Evolutionary conservation across 1,284 basidiomycete genomes (phyloP).

Genomic region (Tilletiaria anomala): DNA sequence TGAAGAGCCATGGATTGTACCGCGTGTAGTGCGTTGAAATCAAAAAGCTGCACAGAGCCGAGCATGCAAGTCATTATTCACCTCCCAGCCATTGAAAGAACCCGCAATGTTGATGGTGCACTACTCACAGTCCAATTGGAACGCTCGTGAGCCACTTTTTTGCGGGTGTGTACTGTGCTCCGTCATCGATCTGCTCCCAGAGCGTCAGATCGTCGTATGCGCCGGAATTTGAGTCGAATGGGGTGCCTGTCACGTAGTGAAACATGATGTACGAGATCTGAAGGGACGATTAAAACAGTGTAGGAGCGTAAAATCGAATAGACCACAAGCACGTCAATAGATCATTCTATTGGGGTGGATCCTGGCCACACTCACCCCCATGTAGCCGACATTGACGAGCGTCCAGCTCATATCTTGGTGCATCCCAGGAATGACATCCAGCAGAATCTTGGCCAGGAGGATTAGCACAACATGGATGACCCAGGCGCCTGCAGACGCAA

Average conservation of each 20-base stretch:
- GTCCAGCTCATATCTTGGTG: constrained; percentile 91
- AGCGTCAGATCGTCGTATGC: constrained; percentile 93
- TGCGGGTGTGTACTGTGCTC: constrained; percentile 92
- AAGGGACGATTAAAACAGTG: constrained; percentile 57
- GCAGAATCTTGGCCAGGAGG: constrained; percentile 70
- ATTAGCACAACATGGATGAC: constrained; percentile 92
- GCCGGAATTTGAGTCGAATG: constrained; percentile 73
- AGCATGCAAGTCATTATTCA: neutral
- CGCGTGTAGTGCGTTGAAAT: constrained; percentile 90
- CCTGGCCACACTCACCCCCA: constrained; percentile 67
- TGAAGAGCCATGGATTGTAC: constrained; percentile 71
- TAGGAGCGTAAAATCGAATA: too few species aligned
- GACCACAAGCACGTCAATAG: too few species aligned
- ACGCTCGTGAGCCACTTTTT: constrained; percentile 94
- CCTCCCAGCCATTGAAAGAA: neutral
- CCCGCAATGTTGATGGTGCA: too few species aligned
- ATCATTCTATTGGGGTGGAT: too few species aligned
- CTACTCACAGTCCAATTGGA: constrained; percentile 77
- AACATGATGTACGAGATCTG: constrained; percentile 99
- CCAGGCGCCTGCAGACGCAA: constrained; percentile 52
- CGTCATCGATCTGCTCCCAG: constrained; percentile 99
- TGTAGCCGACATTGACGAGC: constrained; percentile 79
- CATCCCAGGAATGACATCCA: constrained; percentile 89
- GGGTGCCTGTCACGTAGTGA: constrained; percentile 92
- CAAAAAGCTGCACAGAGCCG: constrained; percentile 55